phyloP scores from a whole-genome alignment of 78 protist genomes.

The Dictyostelium intermedium region DNA sequence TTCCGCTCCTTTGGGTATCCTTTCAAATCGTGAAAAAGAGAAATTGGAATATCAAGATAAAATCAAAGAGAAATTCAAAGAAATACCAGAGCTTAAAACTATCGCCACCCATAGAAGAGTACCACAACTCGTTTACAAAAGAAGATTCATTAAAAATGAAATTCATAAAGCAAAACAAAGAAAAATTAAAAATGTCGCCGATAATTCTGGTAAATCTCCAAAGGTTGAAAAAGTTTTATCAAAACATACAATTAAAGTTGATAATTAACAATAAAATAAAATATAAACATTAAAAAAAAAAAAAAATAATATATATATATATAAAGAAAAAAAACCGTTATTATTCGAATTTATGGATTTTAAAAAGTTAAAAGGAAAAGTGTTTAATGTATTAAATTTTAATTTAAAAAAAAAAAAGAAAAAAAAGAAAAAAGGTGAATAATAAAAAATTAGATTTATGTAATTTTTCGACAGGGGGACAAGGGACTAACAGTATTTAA shows the following conservation, averaged over 20 bases:
- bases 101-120: constrained; percentile 56
- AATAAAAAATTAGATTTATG: no score
- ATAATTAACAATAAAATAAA: constrained; percentile 10
- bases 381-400: no score
- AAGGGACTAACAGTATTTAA: no score
- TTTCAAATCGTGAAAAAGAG: constrained; percentile 37
- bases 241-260: constrained; percentile 31
- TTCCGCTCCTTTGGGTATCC: constrained; percentile 34
- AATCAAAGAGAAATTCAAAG: constrained; percentile 61
- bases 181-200: background rate
- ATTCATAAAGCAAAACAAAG: constrained; percentile 31
- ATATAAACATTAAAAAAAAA: background rate
- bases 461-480: no score
- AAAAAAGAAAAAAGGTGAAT: no score
- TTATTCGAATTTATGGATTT: background rate
- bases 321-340: background rate
- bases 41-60: constrained; percentile 38
- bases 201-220: constrained; percentile 2
- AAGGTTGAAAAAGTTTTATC: constrained; percentile 1
- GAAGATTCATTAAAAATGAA: constrained; percentile 45
- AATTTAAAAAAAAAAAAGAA: no score
- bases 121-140: constrained; percentile 49
- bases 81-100: constrained; percentile 69
- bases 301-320: background rate
- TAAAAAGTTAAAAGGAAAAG: no score